Percentiles rank a stretch among this genome's conserved stretches.
These are phyloP conservation scores for Pythium aquatile DNA, from an alignment of 352 stramenopile species.

Conservation along the genomic window DNA sequence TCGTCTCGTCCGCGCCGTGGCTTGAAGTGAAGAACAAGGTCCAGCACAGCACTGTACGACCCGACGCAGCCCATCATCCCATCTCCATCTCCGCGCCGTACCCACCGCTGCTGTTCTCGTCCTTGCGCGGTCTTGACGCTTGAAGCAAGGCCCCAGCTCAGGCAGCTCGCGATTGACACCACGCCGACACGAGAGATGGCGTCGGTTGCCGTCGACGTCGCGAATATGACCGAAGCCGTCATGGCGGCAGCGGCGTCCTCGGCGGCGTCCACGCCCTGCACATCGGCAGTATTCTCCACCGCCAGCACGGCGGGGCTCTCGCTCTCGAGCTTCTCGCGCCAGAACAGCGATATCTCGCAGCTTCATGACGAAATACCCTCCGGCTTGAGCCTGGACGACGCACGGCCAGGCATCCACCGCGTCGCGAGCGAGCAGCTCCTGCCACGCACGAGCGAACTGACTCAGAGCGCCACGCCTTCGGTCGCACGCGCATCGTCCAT, in stretches of 20 bases:
- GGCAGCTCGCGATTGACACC: neutral
- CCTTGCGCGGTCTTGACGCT: neutral
- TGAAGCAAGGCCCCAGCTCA: neutral
- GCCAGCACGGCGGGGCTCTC: slow-evolving; percentile 12
- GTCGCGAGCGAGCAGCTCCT: slow-evolving; percentile 24
- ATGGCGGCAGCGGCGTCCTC: neutral
- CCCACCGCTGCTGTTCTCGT: neutral
- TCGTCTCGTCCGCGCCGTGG: too few relatives aligned
- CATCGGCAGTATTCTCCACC: slow-evolving; percentile 19
- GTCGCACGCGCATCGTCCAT: slow-evolving; percentile 18
- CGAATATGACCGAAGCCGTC: slow-evolving; percentile 1
- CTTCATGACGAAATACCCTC: neutral
- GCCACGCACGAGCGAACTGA: slow-evolving; percentile 15
- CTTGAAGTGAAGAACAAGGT: neutral
- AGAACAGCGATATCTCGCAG: slow-evolving; percentile 2
- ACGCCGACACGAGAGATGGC: neutral
- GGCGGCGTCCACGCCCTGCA: slow-evolving; percentile 10
- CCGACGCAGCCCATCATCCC: neutral
- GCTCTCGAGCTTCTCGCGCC: slow-evolving; percentile 1
- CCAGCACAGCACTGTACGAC: neutral
- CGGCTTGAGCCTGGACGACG: neutral
- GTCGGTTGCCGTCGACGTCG: slow-evolving; percentile 1
- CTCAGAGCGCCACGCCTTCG: slow-evolving; percentile 6
- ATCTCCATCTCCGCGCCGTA: neutral
- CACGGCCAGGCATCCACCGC: slow-evolving; percentile 10